Conservation (phyloP, 2,329 filamentous ascomycete genomes). For the Fusarium nodosum region DNA sequence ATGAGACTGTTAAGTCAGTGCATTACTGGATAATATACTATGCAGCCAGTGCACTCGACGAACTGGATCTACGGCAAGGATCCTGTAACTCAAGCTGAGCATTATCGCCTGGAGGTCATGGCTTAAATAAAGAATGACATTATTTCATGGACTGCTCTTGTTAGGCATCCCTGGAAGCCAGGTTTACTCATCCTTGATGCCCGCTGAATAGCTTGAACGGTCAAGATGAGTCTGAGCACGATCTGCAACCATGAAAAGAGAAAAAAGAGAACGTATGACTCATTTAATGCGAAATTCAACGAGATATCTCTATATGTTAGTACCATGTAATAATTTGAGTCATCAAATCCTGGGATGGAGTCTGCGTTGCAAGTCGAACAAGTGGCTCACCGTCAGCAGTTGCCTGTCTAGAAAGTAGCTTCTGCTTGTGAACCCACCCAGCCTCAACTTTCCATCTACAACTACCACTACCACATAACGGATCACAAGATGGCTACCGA, state of each 20-base stretch:
- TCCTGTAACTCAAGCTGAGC: constrained; percentile 10
- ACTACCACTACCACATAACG: constrained; percentile 6
- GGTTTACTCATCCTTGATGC: neutral
- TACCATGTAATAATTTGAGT: neutral
- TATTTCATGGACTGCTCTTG: constrained; percentile 7
- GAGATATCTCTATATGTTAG: neutral
- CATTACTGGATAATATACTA: neutral
- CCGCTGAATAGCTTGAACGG: neutral
- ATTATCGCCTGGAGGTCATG: constrained; percentile 1
- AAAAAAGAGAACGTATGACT: neutral
- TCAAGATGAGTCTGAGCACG: neutral
- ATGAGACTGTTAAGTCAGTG: neutral
- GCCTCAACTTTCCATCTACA: constrained; percentile 37
- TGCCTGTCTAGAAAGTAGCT: constrained; percentile 17
- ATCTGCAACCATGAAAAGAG: neutral
- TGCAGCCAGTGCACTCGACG: neutral
- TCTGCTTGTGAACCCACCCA: constrained; percentile 31
- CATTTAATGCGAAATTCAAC: neutral
- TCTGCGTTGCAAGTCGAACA: neutral
- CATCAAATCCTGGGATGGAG: constrained; percentile 9
- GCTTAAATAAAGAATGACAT: constrained; percentile 12
- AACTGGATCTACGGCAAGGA: constrained; percentile 11
- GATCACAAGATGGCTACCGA: constrained; percentile 50
- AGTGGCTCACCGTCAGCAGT: constrained; percentile 3
- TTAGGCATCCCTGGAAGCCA: constrained; percentile 4